Evolutionary conservation across 2,329 filamentous ascomycete species (phyloP).

Genomic region (Acephala macrosclerotiorum): DNA sequence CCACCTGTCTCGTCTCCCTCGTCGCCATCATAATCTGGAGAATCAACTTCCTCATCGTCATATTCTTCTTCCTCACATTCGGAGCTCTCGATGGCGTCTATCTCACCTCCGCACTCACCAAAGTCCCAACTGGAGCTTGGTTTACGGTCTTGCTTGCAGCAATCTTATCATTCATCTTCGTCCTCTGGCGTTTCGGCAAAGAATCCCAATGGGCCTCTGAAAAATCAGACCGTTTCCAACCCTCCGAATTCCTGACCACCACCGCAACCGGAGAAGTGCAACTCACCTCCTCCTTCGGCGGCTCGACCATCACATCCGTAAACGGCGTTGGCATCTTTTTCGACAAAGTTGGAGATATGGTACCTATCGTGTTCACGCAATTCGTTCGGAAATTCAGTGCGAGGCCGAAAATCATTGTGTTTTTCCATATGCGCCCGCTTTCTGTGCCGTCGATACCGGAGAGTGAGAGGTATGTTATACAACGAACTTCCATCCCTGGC

Average conservation of each 20-base stretch:
- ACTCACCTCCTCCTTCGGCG: slow-evolving; percentile 50
- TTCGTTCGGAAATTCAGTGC: slow-evolving; percentile 76
- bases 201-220: slow-evolving; percentile 79
- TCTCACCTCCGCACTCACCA: slow-evolving; percentile 72
- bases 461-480: slow-evolving; percentile 55
- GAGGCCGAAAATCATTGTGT: slow-evolving; percentile 72
- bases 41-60: slow-evolving; percentile 64
- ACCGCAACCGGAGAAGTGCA: slow-evolving; percentile 46
- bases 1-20: slow-evolving; percentile 76
- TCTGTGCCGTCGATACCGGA: slow-evolving; percentile 62
- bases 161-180: slow-evolving; percentile 69
- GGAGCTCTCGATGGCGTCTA: slow-evolving; percentile 73
- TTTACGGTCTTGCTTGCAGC: slow-evolving; percentile 72
- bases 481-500: slow-evolving; percentile 55
- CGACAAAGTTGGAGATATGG: slow-evolving; percentile 74
- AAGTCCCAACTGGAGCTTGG: slow-evolving; percentile 80
- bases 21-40: slow-evolving; percentile 78
- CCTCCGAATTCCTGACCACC: slow-evolving; percentile 50
- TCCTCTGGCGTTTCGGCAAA: slow-evolving; percentile 82
- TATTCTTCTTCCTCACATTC: slow-evolving; percentile 68
- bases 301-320: slow-evolving; percentile 52
- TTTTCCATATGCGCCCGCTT: slow-evolving; percentile 75
- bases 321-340: slow-evolving; percentile 76
- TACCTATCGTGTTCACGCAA: slow-evolving; percentile 73
- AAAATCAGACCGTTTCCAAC: slow-evolving; percentile 63